Evolutionary conservation across 805 yeast species (phyloP), one percentile per base, ranked within the genome.

Genomic region (Danielia oregonensis): DNA sequence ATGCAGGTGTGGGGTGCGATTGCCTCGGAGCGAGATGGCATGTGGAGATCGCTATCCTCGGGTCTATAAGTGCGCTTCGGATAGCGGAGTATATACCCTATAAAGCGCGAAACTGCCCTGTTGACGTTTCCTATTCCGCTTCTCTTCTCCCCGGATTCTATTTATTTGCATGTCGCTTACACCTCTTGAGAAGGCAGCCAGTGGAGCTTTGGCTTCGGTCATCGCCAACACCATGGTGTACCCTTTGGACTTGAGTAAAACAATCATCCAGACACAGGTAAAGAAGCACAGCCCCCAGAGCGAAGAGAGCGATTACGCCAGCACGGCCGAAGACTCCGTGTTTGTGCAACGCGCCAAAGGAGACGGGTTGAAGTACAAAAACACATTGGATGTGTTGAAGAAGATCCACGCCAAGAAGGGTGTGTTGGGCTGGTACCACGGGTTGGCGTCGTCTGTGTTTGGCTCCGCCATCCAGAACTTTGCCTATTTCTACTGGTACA

Each of bases 401-500:
- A 70, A 78, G 54, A 76, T 86, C 4, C 73, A 77, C 52, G 61
- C 61, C 43, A 67, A 68, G 36, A 72, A 78, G 46, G 95, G 95
- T 1, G 31, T 82, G 8, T 43, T 61, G 12, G 93, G 91, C 5
- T 71, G 84, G 58, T 86, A 86, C 60, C 76, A 74, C 43, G 95
- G 95, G 1, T 58, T 86, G 30, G 60, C 75, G 2, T 78, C 88
- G 2, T 74, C 85, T 1, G 60, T 85, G 26, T 49, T 80, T 13
- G 87, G 88, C 2, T 76, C 80, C 8, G 88, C 89, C 2, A 76
- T 83, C 6, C 86, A 84, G 52, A 82, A 81, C 48, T 86, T 86
- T 54, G 79, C 86, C 19, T 86, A 86, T 58, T 86, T 86, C 57
- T 86, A 85, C 59, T 86, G 94, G 93, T 86, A 86, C 59, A 79